phyloP scores from a whole-genome alignment of 768 basidiomycete species.

The Calvatia gigantea region DNA sequence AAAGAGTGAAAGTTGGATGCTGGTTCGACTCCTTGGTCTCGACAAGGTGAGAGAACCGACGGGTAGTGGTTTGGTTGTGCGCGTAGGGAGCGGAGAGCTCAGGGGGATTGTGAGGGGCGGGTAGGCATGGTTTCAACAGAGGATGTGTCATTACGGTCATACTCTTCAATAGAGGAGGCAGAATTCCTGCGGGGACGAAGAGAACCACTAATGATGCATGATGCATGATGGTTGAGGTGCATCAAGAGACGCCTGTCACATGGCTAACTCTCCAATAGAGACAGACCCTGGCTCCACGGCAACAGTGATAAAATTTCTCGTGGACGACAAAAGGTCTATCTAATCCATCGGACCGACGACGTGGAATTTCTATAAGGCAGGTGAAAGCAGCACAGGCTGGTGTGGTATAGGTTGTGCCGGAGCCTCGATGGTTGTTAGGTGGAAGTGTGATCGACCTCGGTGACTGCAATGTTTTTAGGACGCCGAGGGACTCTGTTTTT shows the following conservation, averaged over 20 bases:
- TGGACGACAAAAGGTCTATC: constrained; percentile 5
- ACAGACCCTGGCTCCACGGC: background rate
- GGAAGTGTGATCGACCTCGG: constrained; percentile 48
- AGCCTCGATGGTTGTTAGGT: constrained; percentile 49
- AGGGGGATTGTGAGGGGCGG: background rate
- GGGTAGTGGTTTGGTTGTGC: background rate
- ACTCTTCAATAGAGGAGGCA: background rate
- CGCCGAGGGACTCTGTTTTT: constrained; percentile 43
- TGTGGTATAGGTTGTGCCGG: constrained; percentile 16
- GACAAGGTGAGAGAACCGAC: constrained; percentile 3
- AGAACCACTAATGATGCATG: constrained; percentile 11
- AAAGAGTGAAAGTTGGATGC: too few relatives aligned
- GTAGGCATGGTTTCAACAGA: constrained; percentile 1
- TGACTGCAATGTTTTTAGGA: constrained; percentile 60
- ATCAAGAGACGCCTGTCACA: constrained; percentile 2
- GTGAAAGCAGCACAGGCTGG: background rate
- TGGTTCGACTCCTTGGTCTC: constrained; percentile 10
- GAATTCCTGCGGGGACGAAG: constrained; percentile 7
- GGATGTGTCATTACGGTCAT: background rate
- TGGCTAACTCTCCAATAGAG: constrained; percentile 9
- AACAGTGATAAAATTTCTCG: constrained; percentile 9
- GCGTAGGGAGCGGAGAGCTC: background rate
- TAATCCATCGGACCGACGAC: constrained; percentile 7
- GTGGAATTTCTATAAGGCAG: constrained; percentile 14
- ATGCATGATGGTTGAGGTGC: constrained; percentile 2